A percentile compares a stretch with the other conserved stretches of the same genome.
Evolutionary conservation across 2,329 filamentous ascomycete species (phyloP).

Genomic region (Apiospora pterosperma): DNA sequence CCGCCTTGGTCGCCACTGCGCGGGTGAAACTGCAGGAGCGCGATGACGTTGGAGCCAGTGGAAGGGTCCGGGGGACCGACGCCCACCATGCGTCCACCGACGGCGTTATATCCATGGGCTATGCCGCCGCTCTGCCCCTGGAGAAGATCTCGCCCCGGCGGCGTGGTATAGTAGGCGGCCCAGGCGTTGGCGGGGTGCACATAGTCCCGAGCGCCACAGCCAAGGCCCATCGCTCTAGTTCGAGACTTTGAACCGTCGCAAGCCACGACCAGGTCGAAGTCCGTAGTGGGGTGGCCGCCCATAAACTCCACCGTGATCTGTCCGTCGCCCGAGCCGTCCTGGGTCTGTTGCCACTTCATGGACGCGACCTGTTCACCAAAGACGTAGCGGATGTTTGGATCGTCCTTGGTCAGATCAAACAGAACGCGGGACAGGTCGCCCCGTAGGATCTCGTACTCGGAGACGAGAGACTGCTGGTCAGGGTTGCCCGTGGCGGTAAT

Average conservation of each 20-base stretch:
- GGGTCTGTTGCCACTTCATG: slow-evolving; percentile 24
- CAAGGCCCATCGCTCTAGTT: slow-evolving; percentile 37
- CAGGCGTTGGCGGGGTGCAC: slow-evolving; percentile 34
- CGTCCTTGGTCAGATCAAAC: slow-evolving; percentile 38
- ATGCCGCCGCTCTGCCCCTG: slow-evolving; percentile 32
- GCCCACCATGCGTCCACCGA: slow-evolving; percentile 34
- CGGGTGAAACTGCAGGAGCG: slow-evolving; percentile 33
- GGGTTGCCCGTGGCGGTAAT: slow-evolving; percentile 37
- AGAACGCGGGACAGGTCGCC: slow-evolving; percentile 50
- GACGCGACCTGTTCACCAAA: slow-evolving; percentile 34
- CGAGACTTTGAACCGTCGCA: slow-evolving; percentile 52
- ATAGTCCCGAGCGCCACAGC: slow-evolving; percentile 34
- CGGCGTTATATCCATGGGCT: slow-evolving; percentile 26
- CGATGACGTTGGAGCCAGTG: slow-evolving; percentile 25
- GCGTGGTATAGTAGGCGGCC: slow-evolving; percentile 39
- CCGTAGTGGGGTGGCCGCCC: slow-evolving; percentile 29
- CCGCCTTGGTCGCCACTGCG: slow-evolving; percentile 12
- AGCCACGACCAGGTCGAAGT: slow-evolving; percentile 49
- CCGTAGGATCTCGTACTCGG: slow-evolving; percentile 59
- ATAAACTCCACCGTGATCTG: slow-evolving; percentile 37
- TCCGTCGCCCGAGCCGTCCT: slow-evolving; percentile 19
- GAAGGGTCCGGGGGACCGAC: slow-evolving; percentile 27
- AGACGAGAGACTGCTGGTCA: slow-evolving; percentile 42
- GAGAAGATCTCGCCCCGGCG: slow-evolving; percentile 30
- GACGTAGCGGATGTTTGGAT: slow-evolving; percentile 32